Evolutionary conservation across 306 rosid species (phyloP).

Genomic region (Medicago lupulina): DNA sequence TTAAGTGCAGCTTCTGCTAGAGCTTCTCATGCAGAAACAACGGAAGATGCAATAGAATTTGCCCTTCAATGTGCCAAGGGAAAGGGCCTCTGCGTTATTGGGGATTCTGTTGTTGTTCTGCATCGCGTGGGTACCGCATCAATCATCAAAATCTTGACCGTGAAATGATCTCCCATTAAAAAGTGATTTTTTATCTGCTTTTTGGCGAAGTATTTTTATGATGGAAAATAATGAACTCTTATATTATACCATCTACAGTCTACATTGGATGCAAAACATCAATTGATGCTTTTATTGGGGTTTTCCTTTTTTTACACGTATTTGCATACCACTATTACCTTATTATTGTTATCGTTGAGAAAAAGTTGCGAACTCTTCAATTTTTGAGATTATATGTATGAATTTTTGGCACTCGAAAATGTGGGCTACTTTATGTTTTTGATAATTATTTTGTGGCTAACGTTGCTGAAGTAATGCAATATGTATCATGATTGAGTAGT

Average conservation of each 20-base stretch:
- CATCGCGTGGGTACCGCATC: slow-evolving; percentile 93
- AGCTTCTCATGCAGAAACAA: slow-evolving; percentile 90
- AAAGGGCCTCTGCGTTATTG: slow-evolving; percentile 81
- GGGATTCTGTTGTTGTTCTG: slow-evolving; percentile 93
- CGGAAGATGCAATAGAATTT: slow-evolving; percentile 83
- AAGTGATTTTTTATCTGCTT: slow-evolving; percentile 14
- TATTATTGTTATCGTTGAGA: slow-evolving; percentile 12
- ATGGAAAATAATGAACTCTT: slow-evolving; percentile 4
- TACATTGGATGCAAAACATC: slow-evolving; percentile 20
- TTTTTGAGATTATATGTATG: slow-evolving; percentile 17
- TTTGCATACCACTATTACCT: neutral
- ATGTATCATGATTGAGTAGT: neutral
- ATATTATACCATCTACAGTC: slow-evolving; percentile 13
- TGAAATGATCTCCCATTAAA: slow-evolving; percentile 65
- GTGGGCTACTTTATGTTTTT: neutral
- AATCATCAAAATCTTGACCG: slow-evolving; percentile 93
- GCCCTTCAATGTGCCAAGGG: slow-evolving; percentile 80
- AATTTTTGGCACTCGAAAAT: slow-evolving; percentile 10
- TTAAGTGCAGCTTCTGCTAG: slow-evolving; percentile 89
- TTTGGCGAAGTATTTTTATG: slow-evolving; percentile 20
- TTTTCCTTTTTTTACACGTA: neutral
- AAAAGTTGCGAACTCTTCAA: neutral
- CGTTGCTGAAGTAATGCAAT: neutral
- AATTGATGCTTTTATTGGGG: slow-evolving; percentile 19
- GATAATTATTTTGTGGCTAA: neutral